Percentiles rank a stretch among this genome's conserved stretches.
Conservation (phyloP, 2,329 filamentous ascomycete genomes). For the Epicoccum nigrum region DNA sequence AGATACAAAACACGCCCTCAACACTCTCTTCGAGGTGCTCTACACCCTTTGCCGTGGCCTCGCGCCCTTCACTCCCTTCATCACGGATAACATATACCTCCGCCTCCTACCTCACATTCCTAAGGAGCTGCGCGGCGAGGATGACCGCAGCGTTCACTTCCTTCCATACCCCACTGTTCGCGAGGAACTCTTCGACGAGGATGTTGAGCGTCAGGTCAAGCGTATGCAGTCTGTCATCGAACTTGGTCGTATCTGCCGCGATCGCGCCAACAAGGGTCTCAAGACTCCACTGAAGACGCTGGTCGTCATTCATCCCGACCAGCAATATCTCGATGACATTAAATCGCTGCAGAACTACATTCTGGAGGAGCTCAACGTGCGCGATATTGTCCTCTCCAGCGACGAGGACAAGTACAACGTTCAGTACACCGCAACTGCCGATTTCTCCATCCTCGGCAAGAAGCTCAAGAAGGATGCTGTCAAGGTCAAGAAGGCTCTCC, state of each 20-base stretch:
- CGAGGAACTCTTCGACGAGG: conserved; percentile 83
- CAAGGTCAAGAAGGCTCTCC: conserved; percentile 89
- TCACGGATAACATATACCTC: conserved; percentile 92
- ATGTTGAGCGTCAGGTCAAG: conserved; percentile 82
- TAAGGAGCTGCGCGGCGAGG: conserved; percentile 69
- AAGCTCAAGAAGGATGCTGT: conserved; percentile 95
- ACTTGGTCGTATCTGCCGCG: conserved; percentile 82
- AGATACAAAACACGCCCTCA: conserved; percentile 88
- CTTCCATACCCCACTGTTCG: conserved; percentile 86
- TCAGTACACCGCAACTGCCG: conserved; percentile 85
- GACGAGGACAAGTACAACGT: conserved; percentile 93
- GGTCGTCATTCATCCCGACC: conserved; percentile 84
- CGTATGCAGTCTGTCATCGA: conserved; percentile 98
- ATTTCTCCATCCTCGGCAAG: conserved; percentile 94
- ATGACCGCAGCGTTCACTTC: conserved; percentile 90
- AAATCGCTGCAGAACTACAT: conserved; percentile 87
- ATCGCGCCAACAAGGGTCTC: conserved; percentile 80
- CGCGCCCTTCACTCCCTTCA: conserved; percentile 93
- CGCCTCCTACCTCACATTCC: conserved; percentile 83
- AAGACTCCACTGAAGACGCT: conserved; percentile 92
- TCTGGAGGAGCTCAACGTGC: conserved; percentile 87
- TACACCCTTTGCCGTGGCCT: conserved; percentile 87
- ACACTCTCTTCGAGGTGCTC: conserved; percentile 91
- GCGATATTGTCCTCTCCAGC: conserved; percentile 79
- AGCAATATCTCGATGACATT: conserved; percentile 84